Evolutionary conservation across 768 basidiomycete genomes (phyloP).

Genomic region (Suillus sp.): DNA sequence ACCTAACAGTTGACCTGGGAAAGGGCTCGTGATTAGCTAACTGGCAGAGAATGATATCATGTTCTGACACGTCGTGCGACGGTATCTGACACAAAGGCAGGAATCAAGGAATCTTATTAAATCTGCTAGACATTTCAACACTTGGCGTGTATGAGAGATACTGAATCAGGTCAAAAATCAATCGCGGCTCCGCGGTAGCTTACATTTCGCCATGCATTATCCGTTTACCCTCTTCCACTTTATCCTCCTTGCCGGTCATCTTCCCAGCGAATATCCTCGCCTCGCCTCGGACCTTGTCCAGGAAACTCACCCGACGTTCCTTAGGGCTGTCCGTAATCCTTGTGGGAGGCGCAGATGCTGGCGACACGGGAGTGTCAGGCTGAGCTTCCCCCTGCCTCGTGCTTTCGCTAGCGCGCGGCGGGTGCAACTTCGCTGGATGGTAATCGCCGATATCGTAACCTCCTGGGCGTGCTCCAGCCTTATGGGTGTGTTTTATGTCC

Average conservation of each 20-base stretch:
- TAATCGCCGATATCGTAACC: constrained; percentile 23
- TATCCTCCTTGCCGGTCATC: constrained; percentile 30
- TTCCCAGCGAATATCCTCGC: constrained; percentile 36
- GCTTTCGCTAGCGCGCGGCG: constrained; percentile 25
- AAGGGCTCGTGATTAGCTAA: background rate
- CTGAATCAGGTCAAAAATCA: background rate
- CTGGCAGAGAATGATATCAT: background rate
- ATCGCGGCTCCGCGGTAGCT: constrained; percentile 6
- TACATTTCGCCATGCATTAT: constrained; percentile 29
- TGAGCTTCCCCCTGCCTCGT: constrained; percentile 17
- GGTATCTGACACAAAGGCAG: background rate
- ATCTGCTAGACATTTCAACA: background rate
- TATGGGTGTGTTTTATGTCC: constrained; percentile 6
- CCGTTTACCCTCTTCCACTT: constrained; percentile 31
- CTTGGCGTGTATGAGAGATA: background rate
- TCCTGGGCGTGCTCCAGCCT: background rate
- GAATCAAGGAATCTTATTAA: background rate
- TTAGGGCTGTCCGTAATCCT: background rate
- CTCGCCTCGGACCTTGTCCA: constrained; percentile 36
- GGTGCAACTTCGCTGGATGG: constrained; percentile 33
- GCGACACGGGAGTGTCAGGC: background rate
- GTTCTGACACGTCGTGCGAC: background rate
- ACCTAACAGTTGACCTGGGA: background rate
- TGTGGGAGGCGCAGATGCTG: constrained; percentile 2
- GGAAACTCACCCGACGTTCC: constrained; percentile 26